A percentile compares a stretch with the other conserved stretches of the same genome.
phyloP scores from a whole-genome alignment of 2,329 filamentous ascomycete genomes.

The Conoideocrella luteorostrata region DNA sequence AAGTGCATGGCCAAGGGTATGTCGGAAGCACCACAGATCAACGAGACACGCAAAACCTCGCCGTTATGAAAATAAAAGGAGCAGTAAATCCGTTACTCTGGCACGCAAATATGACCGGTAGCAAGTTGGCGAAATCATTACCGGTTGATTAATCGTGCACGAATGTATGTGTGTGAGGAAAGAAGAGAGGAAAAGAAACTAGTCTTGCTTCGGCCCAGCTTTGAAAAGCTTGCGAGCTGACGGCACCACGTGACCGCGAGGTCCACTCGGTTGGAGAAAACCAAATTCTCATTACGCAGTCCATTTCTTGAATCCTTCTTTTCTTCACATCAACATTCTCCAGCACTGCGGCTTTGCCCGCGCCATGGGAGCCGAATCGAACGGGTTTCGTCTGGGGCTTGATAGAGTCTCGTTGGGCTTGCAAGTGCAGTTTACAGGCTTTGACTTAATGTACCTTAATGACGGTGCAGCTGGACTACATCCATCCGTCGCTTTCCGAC shows the following conservation, averaged over 20 bases:
- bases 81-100: slow-evolving; percentile 37
- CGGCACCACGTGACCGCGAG: slow-evolving; percentile 19
- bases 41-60: slow-evolving; percentile 17
- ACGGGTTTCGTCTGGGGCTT: neutral
- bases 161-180: slow-evolving; percentile 42
- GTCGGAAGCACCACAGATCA: slow-evolving; percentile 24
- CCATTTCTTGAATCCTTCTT: neutral
- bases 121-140: slow-evolving; percentile 41
- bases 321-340: slow-evolving; percentile 6
- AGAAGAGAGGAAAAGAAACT: slow-evolving; percentile 22
- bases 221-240: neutral
- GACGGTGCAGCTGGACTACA: too few species aligned
- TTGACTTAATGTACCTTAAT: too few species aligned
- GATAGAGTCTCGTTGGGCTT: too few species aligned
- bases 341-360: neutral
- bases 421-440: too few species aligned
- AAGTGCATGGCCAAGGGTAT: slow-evolving; percentile 11
- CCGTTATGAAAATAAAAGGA: slow-evolving; percentile 16
- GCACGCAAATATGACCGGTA: slow-evolving; percentile 57
- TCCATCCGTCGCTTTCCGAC: too few species aligned
- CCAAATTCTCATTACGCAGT: neutral
- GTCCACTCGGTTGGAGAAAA: slow-evolving; percentile 5
- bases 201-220: slow-evolving; percentile 6
- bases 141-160: slow-evolving; percentile 58
- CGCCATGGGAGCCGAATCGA: neutral